A percentile compares a stretch with the other conserved stretches of the same genome.
Conservation (phyloP, 139 green algal species). For the Nannochloris sp. region DNA sequence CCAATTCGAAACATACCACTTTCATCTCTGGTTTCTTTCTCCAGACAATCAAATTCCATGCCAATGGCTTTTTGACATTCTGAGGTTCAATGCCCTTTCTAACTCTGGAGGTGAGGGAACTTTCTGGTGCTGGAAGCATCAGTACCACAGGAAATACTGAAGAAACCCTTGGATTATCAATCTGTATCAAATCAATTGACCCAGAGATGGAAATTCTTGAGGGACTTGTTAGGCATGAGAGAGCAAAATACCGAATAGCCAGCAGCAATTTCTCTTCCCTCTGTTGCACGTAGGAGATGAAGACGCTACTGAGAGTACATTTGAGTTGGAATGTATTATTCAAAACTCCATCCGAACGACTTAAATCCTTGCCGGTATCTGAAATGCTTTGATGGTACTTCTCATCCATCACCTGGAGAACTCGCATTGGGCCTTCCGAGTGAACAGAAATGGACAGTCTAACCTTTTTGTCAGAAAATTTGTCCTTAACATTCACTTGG, state of each 20-base stretch:
- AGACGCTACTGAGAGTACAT: too few species aligned
- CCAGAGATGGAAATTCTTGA: slow-evolving; percentile 12
- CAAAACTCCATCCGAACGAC: too few species aligned
- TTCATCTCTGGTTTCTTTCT: slow-evolving; percentile 36
- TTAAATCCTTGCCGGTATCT: too few species aligned
- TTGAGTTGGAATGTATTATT: too few species aligned
- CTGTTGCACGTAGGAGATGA: too few species aligned
- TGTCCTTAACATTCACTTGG: too few species aligned
- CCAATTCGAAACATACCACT: slow-evolving; percentile 63
- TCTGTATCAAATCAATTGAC: slow-evolving; percentile 11
- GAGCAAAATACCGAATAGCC: too few species aligned
- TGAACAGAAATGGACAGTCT: slow-evolving; percentile 9
- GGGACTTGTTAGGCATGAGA: slow-evolving; percentile 8
- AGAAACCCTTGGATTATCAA: slow-evolving; percentile 58
- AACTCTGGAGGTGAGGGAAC: slow-evolving; percentile 8
- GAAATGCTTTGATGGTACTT: slow-evolving; percentile 16
- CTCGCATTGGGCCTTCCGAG: slow-evolving; percentile 60
- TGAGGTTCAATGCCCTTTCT: neutral
- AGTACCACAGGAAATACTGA: slow-evolving; percentile 45
- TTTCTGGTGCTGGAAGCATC: slow-evolving; percentile 10
- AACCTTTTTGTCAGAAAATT: too few species aligned
- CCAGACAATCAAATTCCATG: slow-evolving; percentile 43
- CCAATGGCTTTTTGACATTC: slow-evolving; percentile 6
- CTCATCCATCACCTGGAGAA: slow-evolving; percentile 49
- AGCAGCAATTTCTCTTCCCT: too few species aligned